Evolutionary conservation across 768 basidiomycete genomes (phyloP).

Genomic region (Crassisporium funariophilum): DNA sequence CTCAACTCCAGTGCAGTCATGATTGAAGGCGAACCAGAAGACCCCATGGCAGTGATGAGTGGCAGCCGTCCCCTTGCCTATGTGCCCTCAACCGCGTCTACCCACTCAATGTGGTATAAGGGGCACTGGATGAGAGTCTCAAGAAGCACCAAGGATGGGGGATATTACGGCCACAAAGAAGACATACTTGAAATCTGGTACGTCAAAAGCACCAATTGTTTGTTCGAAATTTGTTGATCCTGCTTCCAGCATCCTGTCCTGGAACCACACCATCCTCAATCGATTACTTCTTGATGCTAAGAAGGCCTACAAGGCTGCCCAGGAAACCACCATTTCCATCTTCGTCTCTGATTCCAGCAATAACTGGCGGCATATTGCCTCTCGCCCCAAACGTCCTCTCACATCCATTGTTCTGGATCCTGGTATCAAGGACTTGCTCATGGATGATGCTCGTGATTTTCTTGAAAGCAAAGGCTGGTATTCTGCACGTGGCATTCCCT

Average conservation of each 20-base stretch:
- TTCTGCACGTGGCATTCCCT: conserved; percentile 74
- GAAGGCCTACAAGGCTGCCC: conserved; percentile 49
- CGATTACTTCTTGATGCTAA: conserved; percentile 58
- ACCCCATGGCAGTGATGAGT: conserved; percentile 22
- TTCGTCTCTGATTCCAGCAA: conserved; percentile 52
- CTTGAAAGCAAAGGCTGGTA: conserved; percentile 74
- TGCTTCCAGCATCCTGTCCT: conserved; percentile 48
- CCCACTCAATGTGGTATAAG: conserved; percentile 52
- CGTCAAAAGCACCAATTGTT: too few species aligned
- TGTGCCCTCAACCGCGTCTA: conserved; percentile 41
- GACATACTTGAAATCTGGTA: conserved; percentile 47
- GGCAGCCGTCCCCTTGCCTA: conserved; percentile 40
- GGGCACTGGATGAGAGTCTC: conserved; percentile 43
- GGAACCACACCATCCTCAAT: conserved; percentile 47
- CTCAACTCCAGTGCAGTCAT: conserved; percentile 32
- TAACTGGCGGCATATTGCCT: conserved; percentile 56
- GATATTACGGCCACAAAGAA: conserved; percentile 35
- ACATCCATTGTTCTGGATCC: conserved; percentile 72
- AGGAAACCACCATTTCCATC: conserved; percentile 53
- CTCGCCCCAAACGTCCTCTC: conserved; percentile 65
- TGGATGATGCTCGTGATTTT: conserved; percentile 74
- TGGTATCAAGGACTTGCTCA: conserved; percentile 62
- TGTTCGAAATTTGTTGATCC: neutral
- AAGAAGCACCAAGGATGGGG: conserved; percentile 35
- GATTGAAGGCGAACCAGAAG: conserved; percentile 40